These are phyloP conservation scores for Hyphopichia fennica DNA, from an alignment of 1,139 yeast species.

Conservation along the genomic window DNA sequence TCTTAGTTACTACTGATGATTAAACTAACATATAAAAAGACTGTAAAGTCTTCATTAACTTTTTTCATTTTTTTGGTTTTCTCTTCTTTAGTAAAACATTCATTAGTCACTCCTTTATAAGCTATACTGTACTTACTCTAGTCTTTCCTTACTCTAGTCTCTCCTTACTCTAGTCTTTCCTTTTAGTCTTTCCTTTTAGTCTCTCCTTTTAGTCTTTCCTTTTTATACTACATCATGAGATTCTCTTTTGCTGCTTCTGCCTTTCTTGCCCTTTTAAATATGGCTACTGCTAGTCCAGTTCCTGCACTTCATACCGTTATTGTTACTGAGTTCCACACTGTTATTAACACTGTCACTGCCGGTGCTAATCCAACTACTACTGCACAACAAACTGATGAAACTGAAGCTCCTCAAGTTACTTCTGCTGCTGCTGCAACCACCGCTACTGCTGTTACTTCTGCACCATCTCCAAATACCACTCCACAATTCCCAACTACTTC, in stretches of 20 bases:
- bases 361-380: neutral
- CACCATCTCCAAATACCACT: slow-evolving; percentile 16
- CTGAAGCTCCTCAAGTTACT: slow-evolving; percentile 8
- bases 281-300: slow-evolving; percentile 21
- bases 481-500: slow-evolving; percentile 10
- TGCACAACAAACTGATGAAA: slow-evolving; percentile 4
- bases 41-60: too few relatives aligned
- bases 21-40: neutral
- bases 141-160: neutral
- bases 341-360: slow-evolving; percentile 12
- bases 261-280: slow-evolving; percentile 10
- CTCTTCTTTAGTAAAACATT: neutral
- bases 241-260: slow-evolving; percentile 13
- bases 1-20: neutral
- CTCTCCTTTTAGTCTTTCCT: slow-evolving; percentile 9
- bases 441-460: slow-evolving; percentile 9
- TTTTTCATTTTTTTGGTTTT: too few relatives aligned
- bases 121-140: neutral
- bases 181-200: neutral
- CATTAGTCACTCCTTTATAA: neutral
- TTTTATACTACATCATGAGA: slow-evolving; percentile 13
- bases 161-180: slow-evolving; percentile 3
- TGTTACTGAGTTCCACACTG: slow-evolving; percentile 17
- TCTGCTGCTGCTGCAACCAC: slow-evolving; percentile 12
- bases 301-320: slow-evolving; percentile 18